phyloP scores from a whole-genome alignment of 2,329 filamentous ascomycete genomes.

The Sphaerulina vaccinii region DNA sequence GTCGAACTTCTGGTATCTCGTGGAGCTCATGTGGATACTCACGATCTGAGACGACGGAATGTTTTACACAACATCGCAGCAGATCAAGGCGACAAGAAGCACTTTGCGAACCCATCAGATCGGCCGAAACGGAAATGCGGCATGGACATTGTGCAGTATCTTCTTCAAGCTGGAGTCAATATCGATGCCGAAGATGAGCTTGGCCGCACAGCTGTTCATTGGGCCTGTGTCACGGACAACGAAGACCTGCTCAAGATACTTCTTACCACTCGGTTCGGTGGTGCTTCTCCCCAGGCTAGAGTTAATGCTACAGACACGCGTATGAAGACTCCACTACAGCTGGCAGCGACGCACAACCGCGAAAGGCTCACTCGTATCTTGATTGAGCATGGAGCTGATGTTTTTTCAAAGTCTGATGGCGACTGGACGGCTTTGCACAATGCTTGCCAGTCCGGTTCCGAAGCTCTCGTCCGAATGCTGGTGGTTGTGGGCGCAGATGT shows the following conservation, averaged over 20 bases:
- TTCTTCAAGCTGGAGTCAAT: conserved; percentile 27
- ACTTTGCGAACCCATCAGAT: conserved; percentile 8
- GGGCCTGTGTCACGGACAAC: conserved; percentile 29
- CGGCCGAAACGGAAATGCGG: conserved; percentile 21
- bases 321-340: conserved; percentile 27
- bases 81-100: conserved; percentile 34
- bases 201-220: conserved; percentile 30
- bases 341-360: conserved; percentile 24
- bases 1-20: conserved; percentile 40
- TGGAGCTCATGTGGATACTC: conserved; percentile 27
- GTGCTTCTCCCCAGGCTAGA: conserved; percentile 21
- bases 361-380: conserved; percentile 69
- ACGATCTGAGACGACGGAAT: conserved; percentile 27
- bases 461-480: conserved; percentile 25
- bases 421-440: conserved; percentile 85
- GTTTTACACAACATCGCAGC: conserved; percentile 46
- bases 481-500: conserved; percentile 29
- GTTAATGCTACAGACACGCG: conserved; percentile 26
- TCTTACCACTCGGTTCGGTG: conserved; percentile 21
- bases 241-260: conserved; percentile 24
- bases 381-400: conserved; percentile 88
- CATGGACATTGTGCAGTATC: conserved; percentile 25
- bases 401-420: conserved; percentile 83
- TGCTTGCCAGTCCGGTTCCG: conserved; percentile 20
- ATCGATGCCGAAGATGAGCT: conserved; percentile 26